Conservation (phyloP, 192 early-diverging fungal genomes). For the Tieghemiomyces parasiticus region DNA sequence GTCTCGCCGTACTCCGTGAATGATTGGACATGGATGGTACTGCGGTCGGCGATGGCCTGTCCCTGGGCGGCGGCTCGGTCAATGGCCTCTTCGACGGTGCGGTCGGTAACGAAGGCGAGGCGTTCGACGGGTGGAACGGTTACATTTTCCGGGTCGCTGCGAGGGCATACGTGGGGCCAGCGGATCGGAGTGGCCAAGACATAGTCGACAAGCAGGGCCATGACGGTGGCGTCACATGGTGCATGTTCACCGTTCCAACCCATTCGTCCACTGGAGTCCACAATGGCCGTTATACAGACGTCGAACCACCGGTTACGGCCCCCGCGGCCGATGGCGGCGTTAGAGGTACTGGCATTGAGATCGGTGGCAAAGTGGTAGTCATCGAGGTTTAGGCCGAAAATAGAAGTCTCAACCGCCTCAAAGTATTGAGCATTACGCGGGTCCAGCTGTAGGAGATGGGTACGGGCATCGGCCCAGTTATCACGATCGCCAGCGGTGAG, state of each 20-base stretch:
- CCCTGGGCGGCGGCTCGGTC: not conserved
- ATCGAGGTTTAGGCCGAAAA: constrained; percentile 55
- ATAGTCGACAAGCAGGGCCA: constrained; percentile 30
- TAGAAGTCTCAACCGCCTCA: constrained; percentile 37
- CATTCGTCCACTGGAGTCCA: constrained; percentile 45
- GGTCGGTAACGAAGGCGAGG: not conserved
- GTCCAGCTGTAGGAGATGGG: constrained; percentile 40
- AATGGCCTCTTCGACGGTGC: not conserved
- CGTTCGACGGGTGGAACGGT: constrained; percentile 8
- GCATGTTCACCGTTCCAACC: constrained; percentile 48
- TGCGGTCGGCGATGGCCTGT: not conserved
- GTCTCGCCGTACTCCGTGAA: not conserved
- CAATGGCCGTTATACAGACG: constrained; percentile 41
- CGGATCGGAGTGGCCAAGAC: constrained; percentile 20
- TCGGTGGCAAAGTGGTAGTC: constrained; percentile 24
- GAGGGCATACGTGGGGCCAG: not conserved
- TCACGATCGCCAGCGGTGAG: constrained; percentile 62
- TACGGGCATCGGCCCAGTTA: constrained; percentile 48
- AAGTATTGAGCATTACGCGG: constrained; percentile 38
- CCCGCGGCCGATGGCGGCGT: constrained; percentile 38
- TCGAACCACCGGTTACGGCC: constrained; percentile 74
- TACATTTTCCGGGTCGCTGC: not conserved
- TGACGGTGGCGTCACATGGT: constrained; percentile 49
- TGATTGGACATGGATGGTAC: not conserved
- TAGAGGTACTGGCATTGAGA: constrained; percentile 21